Percentiles rank a stretch among this genome's conserved stretches.
phyloP scores from a whole-genome alignment of 805 yeast genomes.

The Priceomyces haplophilus region DNA sequence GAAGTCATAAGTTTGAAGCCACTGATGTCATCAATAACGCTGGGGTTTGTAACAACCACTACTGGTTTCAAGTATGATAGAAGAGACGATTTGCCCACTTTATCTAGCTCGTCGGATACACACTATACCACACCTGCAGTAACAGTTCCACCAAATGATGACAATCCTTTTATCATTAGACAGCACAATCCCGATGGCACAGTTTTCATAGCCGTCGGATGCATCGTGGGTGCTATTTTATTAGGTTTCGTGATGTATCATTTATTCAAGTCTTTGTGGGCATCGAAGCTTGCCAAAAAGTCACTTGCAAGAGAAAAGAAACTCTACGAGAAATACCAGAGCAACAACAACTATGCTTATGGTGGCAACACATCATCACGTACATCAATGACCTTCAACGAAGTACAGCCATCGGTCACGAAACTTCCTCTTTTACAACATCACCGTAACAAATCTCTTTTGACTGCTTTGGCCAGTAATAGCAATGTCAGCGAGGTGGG shows the following conservation, averaged over 20 bases:
- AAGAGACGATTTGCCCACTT: slow-evolving; percentile 8
- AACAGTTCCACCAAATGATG: slow-evolving; percentile 53
- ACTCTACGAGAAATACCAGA: slow-evolving; percentile 31
- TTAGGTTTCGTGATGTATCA: slow-evolving; percentile 53
- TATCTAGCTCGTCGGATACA: no score
- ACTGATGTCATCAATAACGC: neutral
- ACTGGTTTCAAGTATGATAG: neutral
- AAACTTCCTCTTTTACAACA: slow-evolving; percentile 35
- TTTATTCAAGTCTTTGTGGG: slow-evolving; percentile 42
- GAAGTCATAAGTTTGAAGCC: neutral
- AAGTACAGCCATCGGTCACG: slow-evolving; percentile 21
- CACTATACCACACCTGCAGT: slow-evolving; percentile 46
- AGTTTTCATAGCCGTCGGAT: slow-evolving; percentile 79
- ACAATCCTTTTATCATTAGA: slow-evolving; percentile 63
- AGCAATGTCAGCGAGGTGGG: slow-evolving; percentile 23
- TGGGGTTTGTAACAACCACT: neutral
- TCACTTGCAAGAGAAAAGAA: slow-evolving; percentile 32
- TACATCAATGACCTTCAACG: slow-evolving; percentile 15
- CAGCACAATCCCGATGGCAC: slow-evolving; percentile 65
- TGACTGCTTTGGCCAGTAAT: slow-evolving; percentile 13
- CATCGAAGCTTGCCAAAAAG: slow-evolving; percentile 52
- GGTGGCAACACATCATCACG: slow-evolving; percentile 23
- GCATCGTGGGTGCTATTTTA: slow-evolving; percentile 58
- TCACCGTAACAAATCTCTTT: slow-evolving; percentile 18
- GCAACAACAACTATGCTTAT: slow-evolving; percentile 28